Percentiles rank a stretch among this genome's conserved stretches.
These are phyloP conservation scores for Paecilomyces sp. DNA, from an alignment of 2,329 filamentous ascomycete species.

Conservation along the genomic window DNA sequence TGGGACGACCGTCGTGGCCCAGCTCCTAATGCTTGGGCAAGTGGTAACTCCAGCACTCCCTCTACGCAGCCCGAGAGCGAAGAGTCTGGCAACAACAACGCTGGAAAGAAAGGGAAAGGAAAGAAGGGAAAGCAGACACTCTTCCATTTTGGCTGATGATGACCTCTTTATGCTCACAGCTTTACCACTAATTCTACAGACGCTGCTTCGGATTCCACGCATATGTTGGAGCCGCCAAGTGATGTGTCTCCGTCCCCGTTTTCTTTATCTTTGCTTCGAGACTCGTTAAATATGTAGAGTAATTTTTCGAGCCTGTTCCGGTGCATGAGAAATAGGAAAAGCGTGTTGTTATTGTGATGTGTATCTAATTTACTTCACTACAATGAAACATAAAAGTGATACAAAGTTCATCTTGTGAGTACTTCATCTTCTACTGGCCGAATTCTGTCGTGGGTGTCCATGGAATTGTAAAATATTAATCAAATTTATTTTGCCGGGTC, in stretches of 20 bases:
- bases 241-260: not conserved
- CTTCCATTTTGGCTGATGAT: constrained; percentile 32
- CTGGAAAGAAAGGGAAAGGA: constrained; percentile 25
- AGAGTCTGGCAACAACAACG: constrained; percentile 3
- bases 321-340: not conserved
- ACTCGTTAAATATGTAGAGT: not conserved
- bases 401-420: not conserved
- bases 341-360: not conserved
- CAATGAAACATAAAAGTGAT: not conserved
- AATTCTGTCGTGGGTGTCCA: too few relatives aligned
- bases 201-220: not conserved
- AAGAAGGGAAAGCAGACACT: constrained; percentile 32
- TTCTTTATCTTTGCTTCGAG: not conserved
- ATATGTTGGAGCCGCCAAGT: not conserved
- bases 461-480: too few relatives aligned
- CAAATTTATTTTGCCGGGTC: too few relatives aligned
- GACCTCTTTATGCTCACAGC: not conserved
- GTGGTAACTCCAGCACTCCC: constrained; percentile 10
- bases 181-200: not conserved
- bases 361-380: not conserved
- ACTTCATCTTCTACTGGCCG: too few relatives aligned
- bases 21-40: constrained; percentile 31
- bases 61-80: constrained; percentile 1
- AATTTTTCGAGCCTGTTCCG: not conserved
- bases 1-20: constrained; percentile 34